Base-by-base conservation (phyloP, 805 yeast genomes). In the Metschnikowia shivogae region DNA sequence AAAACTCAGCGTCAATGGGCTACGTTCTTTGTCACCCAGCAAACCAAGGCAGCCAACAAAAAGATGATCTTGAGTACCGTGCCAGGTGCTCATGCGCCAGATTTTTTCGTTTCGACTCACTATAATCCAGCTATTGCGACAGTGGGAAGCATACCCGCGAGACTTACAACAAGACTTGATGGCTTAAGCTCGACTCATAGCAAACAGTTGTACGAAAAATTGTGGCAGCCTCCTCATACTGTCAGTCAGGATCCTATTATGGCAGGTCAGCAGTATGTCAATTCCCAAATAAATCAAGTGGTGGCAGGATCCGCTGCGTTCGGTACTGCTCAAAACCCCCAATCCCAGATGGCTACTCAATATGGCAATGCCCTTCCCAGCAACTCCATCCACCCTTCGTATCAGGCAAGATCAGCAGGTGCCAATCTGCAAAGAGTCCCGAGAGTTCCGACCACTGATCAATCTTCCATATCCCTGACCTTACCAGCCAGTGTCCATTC, bases 61-160 rank as follows among this genome's bases (percentile, higher is more conserved):
- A 31, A 22, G 27, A 39, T 39, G 42, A 31, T 31, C 22, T 13
- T 32, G 22, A 24, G 30, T 31, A 32, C 35, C 3, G 42, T 39
- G n/a, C 42, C 42, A 32, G 42, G 42, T 14, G 35, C 35, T 14
- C 36, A 39, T 8, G 27, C 42, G 5, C 36, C 42, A 3, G 42
- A 39, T 11, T 39, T 39, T 32, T 39, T 39, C 14, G 12, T 39
- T 12, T 31, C 42, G 7, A 39, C 31, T 22, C 26, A 32, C 42
- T 28, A 10, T 12, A 19, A 20, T 37, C n/a, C 26, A 22, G 8
- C 26, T 37, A 19, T 29, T 9, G 27, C 40, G 6, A 14, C 34
- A 19, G 27, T 20, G 28, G 6, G 27, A 29, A 19, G 27, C 8
- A 28, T 20, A 2, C 28, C 40, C 19, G 13, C 28, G 6, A 19